Evolutionary conservation across 2,329 filamentous ascomycete species (phyloP).

Genomic region (Penicillium oxalicum): DNA sequence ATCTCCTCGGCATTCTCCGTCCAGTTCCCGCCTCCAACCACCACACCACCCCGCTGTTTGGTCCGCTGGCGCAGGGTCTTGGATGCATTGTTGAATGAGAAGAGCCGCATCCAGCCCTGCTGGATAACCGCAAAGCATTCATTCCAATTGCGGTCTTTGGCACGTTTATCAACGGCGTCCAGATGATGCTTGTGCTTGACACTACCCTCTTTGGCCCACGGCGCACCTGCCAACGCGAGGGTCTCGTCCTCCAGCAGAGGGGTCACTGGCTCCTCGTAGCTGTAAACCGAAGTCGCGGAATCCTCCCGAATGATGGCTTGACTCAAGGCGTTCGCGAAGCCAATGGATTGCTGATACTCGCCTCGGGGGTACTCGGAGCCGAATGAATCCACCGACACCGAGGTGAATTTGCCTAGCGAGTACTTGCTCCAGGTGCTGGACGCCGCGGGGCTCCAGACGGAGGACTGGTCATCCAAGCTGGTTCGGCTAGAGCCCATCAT

Average conservation of each 20-base stretch:
- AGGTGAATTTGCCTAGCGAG: constrained; percentile 82
- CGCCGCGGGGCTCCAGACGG: constrained; percentile 82
- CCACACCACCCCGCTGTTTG: constrained; percentile 53
- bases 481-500: constrained; percentile 87
- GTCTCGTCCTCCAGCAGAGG: constrained; percentile 86
- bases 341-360: constrained; percentile 93
- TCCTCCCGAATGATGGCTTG: constrained; percentile 91
- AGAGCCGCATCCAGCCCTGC: constrained; percentile 87
- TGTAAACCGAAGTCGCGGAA: constrained; percentile 47
- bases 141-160: constrained; percentile 89
- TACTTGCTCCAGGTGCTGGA: constrained; percentile 97
- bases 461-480: constrained; percentile 84
- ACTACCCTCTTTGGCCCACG: constrained; percentile 96
- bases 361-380: constrained; percentile 67
- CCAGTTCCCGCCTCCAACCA: constrained; percentile 96
- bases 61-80: constrained; percentile 65
- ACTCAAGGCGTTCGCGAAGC: constrained; percentile 92
- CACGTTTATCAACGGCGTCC: constrained; percentile 81
- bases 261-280: constrained; percentile 55
- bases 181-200: constrained; percentile 95
- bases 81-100: constrained; percentile 75
- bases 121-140: constrained; percentile 96
- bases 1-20: constrained; percentile 90
- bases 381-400: constrained; percentile 88
- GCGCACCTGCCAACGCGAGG: constrained; percentile 84